These are phyloP conservation scores for Paraglomus occultum DNA, from an alignment of 192 early-diverging fungal species.

Conservation along the genomic window DNA sequence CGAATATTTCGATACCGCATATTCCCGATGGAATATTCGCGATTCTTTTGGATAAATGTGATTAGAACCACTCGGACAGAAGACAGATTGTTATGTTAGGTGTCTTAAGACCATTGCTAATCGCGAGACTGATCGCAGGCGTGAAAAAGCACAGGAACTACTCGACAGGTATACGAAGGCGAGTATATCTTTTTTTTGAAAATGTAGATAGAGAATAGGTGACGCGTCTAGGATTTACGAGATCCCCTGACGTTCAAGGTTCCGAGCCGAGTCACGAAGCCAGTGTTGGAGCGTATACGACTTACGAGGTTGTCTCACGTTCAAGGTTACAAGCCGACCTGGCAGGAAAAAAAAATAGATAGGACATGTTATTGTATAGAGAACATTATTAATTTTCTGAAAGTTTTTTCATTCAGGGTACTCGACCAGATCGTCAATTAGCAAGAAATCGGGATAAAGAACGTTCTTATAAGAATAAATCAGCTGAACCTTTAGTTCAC, in stretches of 20 bases:
- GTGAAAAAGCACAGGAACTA: conserved; percentile 25
- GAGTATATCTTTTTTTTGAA: conserved; percentile 22
- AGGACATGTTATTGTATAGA: neutral
- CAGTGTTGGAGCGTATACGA: conserved; percentile 24
- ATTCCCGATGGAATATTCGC: conserved; percentile 20
- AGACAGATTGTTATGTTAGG: conserved; percentile 20
- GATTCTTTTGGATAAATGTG: conserved; percentile 26
- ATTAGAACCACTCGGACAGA: conserved; percentile 27
- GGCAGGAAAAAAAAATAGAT: conserved; percentile 11
- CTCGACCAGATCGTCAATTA: neutral
- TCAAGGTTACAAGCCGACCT: conserved; percentile 5
- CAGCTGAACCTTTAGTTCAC: neutral
- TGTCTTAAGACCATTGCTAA: conserved; percentile 20
- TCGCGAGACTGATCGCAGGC: conserved; percentile 15
- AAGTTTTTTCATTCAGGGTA: conserved; percentile 4
- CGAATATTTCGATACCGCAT: conserved; percentile 14
- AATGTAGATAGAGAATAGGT: conserved; percentile 27
- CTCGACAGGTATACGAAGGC: conserved; percentile 23
- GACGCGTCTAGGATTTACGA: conserved; percentile 25
- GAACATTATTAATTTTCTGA: conserved; percentile 16
- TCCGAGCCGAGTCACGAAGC: conserved; percentile 25
- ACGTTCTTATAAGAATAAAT: neutral
- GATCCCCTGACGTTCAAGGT: conserved; percentile 24
- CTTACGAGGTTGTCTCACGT: conserved; percentile 6
- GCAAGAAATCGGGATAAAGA: neutral